A percentile compares a stretch with the other conserved stretches of the same genome.
These are phyloP conservation scores for Elaeis oleifera DNA, from an alignment of 202 grass and related monocot genomes.

Conservation along the genomic window DNA sequence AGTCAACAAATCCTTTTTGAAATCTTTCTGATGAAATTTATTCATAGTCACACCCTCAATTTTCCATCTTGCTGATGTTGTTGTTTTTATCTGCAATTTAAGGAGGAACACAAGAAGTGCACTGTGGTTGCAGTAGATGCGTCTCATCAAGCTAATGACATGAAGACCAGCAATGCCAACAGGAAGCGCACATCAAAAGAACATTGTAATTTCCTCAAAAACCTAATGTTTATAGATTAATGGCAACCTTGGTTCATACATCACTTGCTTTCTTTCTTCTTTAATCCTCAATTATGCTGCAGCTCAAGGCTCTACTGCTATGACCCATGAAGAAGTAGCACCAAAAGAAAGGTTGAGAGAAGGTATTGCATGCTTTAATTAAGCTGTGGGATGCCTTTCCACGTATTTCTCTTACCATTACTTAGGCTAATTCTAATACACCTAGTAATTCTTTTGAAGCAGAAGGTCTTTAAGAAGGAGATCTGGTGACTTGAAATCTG, in stretches of 20 bases:
- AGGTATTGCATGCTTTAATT: slow-evolving; percentile 24
- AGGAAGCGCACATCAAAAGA: slow-evolving; percentile 14
- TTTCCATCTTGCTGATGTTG: background rate
- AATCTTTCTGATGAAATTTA: too few relatives aligned
- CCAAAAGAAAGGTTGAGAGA: slow-evolving; percentile 5
- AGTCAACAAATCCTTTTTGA: too few relatives aligned
- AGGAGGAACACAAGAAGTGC: background rate
- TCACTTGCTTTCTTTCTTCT: background rate
- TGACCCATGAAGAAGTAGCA: slow-evolving; percentile 9
- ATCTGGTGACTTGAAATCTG: slow-evolving; percentile 21
- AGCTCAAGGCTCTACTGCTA: slow-evolving; percentile 20
- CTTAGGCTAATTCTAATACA: slow-evolving; percentile 1
- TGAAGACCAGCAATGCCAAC: slow-evolving; percentile 6
- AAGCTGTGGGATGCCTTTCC: slow-evolving; percentile 15
- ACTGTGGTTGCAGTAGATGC: slow-evolving; percentile 11
- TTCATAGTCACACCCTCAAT: background rate
- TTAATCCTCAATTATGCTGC: slow-evolving; percentile 17
- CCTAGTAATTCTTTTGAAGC: slow-evolving; percentile 2
- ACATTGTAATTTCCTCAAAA: background rate
- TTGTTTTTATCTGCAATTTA: background rate
- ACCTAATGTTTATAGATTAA: too few relatives aligned
- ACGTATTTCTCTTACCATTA: background rate
- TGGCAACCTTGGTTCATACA: too few relatives aligned
- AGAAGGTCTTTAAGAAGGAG: slow-evolving; percentile 25
- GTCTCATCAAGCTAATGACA: slow-evolving; percentile 5